Evolutionary conservation across 2,329 filamentous ascomycete species (phyloP).

Genomic region (Myotisia sp.): DNA sequence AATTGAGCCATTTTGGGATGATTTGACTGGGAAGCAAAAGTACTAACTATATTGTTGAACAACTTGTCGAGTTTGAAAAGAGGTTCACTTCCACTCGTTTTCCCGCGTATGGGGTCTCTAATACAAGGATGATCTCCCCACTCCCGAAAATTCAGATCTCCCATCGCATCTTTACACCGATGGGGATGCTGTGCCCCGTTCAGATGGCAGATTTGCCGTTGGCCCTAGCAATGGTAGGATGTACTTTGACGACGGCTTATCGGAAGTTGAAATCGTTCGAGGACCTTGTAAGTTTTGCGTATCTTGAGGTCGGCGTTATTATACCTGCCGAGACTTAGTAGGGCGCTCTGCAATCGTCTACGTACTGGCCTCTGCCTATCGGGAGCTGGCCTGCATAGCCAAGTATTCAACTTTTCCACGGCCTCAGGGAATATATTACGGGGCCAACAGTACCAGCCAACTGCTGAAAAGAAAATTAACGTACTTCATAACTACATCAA

Average conservation of each 20-base stretch:
- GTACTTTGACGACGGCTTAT: slow-evolving; percentile 15
- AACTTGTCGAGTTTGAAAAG: slow-evolving; percentile 27
- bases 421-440: slow-evolving; percentile 17
- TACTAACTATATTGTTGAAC: slow-evolving; percentile 10
- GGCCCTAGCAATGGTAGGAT: slow-evolving; percentile 14
- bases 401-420: slow-evolving; percentile 10
- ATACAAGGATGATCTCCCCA: slow-evolving; percentile 13
- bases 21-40: no score
- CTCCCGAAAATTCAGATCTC: slow-evolving; percentile 1
- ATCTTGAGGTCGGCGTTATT: neutral
- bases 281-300: slow-evolving; percentile 15
- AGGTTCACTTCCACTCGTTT: slow-evolving; percentile 17
- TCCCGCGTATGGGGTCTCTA: slow-evolving; percentile 13
- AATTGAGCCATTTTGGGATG: no score
- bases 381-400: slow-evolving; percentile 24
- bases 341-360: slow-evolving; percentile 23
- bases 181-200: slow-evolving; percentile 12
- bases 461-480: slow-evolving; percentile 16
- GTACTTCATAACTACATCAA: slow-evolving; percentile 23
- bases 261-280: slow-evolving; percentile 12
- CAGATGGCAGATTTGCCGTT: slow-evolving; percentile 12
- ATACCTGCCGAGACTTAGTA: slow-evolving; percentile 12
- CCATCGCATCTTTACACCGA: slow-evolving; percentile 9
- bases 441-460: slow-evolving; percentile 21
- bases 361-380: slow-evolving; percentile 18